These are phyloP conservation scores for Colletotrichum sidae DNA, from an alignment of 2,329 filamentous ascomycete species.

Conservation along the genomic window DNA sequence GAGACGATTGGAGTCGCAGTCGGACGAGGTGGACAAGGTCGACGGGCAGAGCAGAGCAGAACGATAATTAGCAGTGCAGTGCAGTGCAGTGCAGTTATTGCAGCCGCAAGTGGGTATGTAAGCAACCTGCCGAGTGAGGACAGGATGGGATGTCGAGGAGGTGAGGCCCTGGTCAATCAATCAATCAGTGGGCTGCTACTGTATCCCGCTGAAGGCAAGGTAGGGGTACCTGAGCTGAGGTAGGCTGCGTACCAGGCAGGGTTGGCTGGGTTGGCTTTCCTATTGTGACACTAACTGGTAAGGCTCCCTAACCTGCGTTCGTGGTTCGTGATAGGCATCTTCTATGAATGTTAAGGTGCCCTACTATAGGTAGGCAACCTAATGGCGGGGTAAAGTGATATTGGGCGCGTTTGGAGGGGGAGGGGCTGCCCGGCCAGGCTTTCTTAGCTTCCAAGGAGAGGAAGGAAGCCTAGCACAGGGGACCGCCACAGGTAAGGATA, in stretches of 20 bases:
- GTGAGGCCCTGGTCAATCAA: too few relatives aligned
- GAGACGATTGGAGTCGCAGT: conserved; percentile 8
- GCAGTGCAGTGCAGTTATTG: background rate
- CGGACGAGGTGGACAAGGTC: conserved; percentile 7
- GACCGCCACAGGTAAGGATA: background rate
- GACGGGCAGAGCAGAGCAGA: background rate
- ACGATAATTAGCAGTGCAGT: too few relatives aligned
- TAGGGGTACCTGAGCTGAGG: background rate
- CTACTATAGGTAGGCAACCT: too few relatives aligned
- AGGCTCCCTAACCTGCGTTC: too few relatives aligned
- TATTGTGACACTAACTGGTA: background rate
- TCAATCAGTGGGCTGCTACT: background rate
- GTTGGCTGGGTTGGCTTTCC: background rate
- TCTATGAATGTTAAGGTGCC: too few relatives aligned
- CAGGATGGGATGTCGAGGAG: background rate
- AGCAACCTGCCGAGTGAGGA: conserved; percentile 6
- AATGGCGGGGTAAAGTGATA: conserved; percentile 27
- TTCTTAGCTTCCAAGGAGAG: background rate
- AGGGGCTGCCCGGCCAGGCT: conserved; percentile 15
- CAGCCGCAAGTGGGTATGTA: conserved; percentile 14
- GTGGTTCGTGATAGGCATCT: too few relatives aligned
- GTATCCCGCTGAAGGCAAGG: too few relatives aligned
- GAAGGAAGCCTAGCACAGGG: background rate
- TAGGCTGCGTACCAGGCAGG: background rate
- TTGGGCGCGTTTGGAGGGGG: conserved; percentile 26